These are phyloP conservation scores for Calonectria hawksworthii DNA, from an alignment of 2,329 filamentous ascomycete genomes.

Conservation along the genomic window DNA sequence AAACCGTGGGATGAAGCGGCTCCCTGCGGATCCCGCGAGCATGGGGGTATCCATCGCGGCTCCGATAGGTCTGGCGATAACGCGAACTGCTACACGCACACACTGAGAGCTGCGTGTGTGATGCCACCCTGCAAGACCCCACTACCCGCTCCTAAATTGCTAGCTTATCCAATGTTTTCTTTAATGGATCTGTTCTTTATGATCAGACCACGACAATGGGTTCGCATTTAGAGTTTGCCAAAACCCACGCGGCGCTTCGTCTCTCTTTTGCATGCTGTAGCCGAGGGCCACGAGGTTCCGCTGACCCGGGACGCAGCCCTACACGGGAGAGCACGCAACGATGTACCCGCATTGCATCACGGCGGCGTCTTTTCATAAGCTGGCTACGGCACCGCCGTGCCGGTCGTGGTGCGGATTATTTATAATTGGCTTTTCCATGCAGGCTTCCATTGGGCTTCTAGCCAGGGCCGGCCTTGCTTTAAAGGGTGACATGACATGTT, in stretches of 20 bases:
- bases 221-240: background rate
- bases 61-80: background rate
- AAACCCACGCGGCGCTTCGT: background rate
- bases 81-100: background rate
- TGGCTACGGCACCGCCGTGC: background rate
- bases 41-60: background rate
- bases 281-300: slow-evolving; percentile 9
- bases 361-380: background rate
- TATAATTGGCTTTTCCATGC: background rate
- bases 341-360: slow-evolving; percentile 23
- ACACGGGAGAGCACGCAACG: slow-evolving; percentile 16
- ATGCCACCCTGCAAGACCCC: background rate
- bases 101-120: background rate
- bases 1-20: background rate
- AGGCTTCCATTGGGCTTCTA: background rate
- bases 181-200: background rate
- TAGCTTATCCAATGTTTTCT: background rate
- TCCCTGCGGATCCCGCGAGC: background rate
- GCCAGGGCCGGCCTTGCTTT: background rate
- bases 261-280: background rate
- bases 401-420: background rate
- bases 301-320: background rate
- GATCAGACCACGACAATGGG: background rate
- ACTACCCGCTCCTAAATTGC: background rate
- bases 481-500: too few relatives aligned